phyloP scores from a whole-genome alignment of 192 early-diverging fungal genomes.

The Entophlyctis luteolus region DNA sequence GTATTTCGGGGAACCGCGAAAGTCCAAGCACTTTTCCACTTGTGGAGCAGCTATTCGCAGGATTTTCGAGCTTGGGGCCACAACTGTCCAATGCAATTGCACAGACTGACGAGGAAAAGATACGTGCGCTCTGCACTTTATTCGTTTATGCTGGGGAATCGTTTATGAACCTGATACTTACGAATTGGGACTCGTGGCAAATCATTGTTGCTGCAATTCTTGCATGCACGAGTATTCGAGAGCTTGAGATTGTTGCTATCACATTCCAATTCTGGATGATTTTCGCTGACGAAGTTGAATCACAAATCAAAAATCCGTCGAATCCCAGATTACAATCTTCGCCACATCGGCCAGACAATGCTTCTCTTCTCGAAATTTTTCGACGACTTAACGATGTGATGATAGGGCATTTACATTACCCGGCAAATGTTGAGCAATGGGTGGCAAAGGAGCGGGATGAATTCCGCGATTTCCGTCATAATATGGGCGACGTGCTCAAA shows the following conservation, averaged over 20 bases:
- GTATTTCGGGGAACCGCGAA: conserved; percentile 4
- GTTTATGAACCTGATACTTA: conserved; percentile 70
- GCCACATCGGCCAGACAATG: too few species aligned
- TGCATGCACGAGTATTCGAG: conserved; percentile 72
- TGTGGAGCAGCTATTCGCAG: conserved; percentile 62
- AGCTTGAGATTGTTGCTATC: conserved; percentile 84
- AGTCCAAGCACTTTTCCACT: conserved; percentile 36
- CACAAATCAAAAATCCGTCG: not conserved
- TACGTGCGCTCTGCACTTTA: conserved; percentile 80
- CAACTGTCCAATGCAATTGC: conserved; percentile 34
- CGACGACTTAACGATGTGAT: conserved; percentile 73
- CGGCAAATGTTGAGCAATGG: conserved; percentile 62
- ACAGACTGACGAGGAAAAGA: conserved; percentile 66
- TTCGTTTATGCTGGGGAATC: conserved; percentile 89
- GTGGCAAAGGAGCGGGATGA: conserved; percentile 90
- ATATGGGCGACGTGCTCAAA: conserved; percentile 95
- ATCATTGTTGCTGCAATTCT: conserved; percentile 76
- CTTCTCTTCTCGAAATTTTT: conserved; percentile 50
- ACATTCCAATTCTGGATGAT: conserved; percentile 89
- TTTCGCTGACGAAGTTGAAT: conserved; percentile 56
- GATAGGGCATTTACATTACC: conserved; percentile 84
- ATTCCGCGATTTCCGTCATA: conserved; percentile 93
- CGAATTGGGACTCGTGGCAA: conserved; percentile 62
- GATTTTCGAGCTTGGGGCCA: conserved; percentile 30
- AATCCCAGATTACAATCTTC: too few species aligned